phyloP scores from a whole-genome alignment of 2,329 filamentous ascomycete genomes.

The Sporothrix inflata region DNA sequence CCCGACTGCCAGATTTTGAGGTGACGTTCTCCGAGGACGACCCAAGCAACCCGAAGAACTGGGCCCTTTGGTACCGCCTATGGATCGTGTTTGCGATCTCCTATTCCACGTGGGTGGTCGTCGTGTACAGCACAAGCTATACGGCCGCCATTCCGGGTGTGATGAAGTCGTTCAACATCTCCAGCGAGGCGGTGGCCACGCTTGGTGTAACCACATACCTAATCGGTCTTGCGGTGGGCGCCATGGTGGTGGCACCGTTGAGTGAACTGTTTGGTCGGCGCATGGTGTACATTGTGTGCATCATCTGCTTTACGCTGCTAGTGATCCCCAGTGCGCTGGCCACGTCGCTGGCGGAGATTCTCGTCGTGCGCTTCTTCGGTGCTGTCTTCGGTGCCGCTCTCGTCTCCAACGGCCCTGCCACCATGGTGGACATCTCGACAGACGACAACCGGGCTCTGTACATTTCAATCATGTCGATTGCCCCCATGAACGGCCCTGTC shows the following conservation, averaged over 20 bases:
- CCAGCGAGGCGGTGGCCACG: slow-evolving; percentile 59
- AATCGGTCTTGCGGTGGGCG: slow-evolving; percentile 69
- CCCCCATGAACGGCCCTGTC: slow-evolving; percentile 76
- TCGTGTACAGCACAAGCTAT: slow-evolving; percentile 75
- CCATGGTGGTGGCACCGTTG: slow-evolving; percentile 72
- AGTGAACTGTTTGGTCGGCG: slow-evolving; percentile 68
- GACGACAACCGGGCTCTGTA: slow-evolving; percentile 81
- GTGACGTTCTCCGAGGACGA: slow-evolving; percentile 68
- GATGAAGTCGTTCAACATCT: slow-evolving; percentile 63
- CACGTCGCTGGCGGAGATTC: slow-evolving; percentile 63
- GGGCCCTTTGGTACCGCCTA: slow-evolving; percentile 56
- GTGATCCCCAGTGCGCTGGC: slow-evolving; percentile 72
- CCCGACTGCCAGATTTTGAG: slow-evolving; percentile 62
- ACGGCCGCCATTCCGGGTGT: slow-evolving; percentile 70
- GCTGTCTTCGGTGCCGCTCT: slow-evolving; percentile 63
- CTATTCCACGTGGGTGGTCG: slow-evolving; percentile 51
- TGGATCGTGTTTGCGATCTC: slow-evolving; percentile 48
- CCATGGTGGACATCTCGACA: slow-evolving; percentile 78
- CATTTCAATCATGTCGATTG: slow-evolving; percentile 81
- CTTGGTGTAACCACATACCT: slow-evolving; percentile 77
- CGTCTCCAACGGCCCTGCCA: slow-evolving; percentile 82
- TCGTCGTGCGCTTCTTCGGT: slow-evolving; percentile 71
- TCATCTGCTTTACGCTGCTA: slow-evolving; percentile 65
- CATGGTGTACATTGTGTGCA: slow-evolving; percentile 66
- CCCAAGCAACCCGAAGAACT: slow-evolving; percentile 66